Base-by-base conservation (phyloP, 2,329 filamentous ascomycete genomes). In the Penicillium frequentans region DNA sequence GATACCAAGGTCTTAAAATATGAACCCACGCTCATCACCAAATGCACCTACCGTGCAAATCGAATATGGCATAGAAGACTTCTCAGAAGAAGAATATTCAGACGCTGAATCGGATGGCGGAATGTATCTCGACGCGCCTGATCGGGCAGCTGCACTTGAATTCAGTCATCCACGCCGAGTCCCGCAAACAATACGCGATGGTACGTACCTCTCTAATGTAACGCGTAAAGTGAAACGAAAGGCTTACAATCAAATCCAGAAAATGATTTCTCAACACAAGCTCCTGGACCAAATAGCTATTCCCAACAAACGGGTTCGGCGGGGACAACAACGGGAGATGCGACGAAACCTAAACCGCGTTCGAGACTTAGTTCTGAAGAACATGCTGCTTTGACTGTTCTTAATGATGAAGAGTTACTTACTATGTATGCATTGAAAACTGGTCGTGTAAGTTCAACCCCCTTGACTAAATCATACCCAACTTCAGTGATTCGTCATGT, bases 391-490 rank as follows among this genome's bases (percentile, higher is more conserved):
- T 66, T 77, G 14, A 70, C 67, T n/a, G 69, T 77, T 9, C 58
- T 77, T 6, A 66, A 67, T 45, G 72, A 77, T 54, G 63, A 66
- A n/a, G 75, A 78, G 54, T 51, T 79, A 3, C 61, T 79, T 2
- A 72, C 75, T 9, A 68, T 73, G 3, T 75, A 79, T 56, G 75
- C 75, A 0, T 54, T 77, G 8, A 71, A 70, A 16, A 73, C 71
- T 21, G 67, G 72, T 21, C 69, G 75, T 62, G 76, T 78, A 60
- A 45, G 67, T 57, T 27, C 10, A 11, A 0, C 2, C 9, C 9
- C 27, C 10, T 11, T 29, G 27, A 29, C 27, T 29, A 29, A 10
- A 11, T 29, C 3, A 7, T 29, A 29, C 27, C 4, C 10, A 3
- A 29, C 27, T 29, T 29, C 3, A 11, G 10, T 29, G 14, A 3